Conservation (phyloP, 2,329 filamentous ascomycete species). For the Neophaeococcomyces mojaviensis region DNA sequence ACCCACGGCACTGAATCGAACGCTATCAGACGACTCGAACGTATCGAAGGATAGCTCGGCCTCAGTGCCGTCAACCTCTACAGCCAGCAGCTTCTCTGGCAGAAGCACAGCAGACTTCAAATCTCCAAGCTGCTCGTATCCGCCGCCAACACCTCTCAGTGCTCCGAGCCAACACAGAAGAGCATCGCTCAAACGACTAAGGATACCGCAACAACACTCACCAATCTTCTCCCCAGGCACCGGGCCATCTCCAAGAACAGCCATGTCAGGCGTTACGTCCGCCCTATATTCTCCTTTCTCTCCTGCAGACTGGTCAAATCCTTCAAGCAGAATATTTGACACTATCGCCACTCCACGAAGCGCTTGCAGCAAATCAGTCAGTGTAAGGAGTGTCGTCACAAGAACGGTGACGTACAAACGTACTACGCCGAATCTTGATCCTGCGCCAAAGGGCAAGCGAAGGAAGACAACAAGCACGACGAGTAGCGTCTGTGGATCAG, state of each 20-base stretch:
- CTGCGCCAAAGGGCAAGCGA: slow-evolving; percentile 86
- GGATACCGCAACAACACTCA: slow-evolving; percentile 60
- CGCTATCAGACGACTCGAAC: slow-evolving; percentile 35
- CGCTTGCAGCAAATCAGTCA: slow-evolving; percentile 57
- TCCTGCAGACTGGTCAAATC: slow-evolving; percentile 61
- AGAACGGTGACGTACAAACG: slow-evolving; percentile 82
- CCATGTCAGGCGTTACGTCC: slow-evolving; percentile 32
- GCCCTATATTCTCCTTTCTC: slow-evolving; percentile 67
- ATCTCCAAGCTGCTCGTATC: slow-evolving; percentile 47
- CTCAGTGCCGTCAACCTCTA: slow-evolving; percentile 34
- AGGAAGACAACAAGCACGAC: slow-evolving; percentile 48
- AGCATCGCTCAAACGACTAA: slow-evolving; percentile 57
- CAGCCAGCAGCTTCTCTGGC: slow-evolving; percentile 35
- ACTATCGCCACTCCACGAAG: slow-evolving; percentile 55
- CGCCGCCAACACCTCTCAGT: slow-evolving; percentile 51
- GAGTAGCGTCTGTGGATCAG: slow-evolving; percentile 4
- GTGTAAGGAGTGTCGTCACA: slow-evolving; percentile 85
- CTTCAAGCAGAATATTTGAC: slow-evolving; percentile 45
- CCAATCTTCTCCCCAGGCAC: slow-evolving; percentile 58
- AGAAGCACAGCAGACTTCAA: slow-evolving; percentile 45
- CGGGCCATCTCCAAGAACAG: slow-evolving; percentile 61
- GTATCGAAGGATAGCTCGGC: slow-evolving; percentile 29
- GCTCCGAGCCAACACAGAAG: slow-evolving; percentile 34
- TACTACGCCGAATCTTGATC: slow-evolving; percentile 61
- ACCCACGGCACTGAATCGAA: slow-evolving; percentile 40